These are phyloP conservation scores for Fusarium humuli DNA, from an alignment of 2,329 filamentous ascomycete genomes.

Conservation along the genomic window DNA sequence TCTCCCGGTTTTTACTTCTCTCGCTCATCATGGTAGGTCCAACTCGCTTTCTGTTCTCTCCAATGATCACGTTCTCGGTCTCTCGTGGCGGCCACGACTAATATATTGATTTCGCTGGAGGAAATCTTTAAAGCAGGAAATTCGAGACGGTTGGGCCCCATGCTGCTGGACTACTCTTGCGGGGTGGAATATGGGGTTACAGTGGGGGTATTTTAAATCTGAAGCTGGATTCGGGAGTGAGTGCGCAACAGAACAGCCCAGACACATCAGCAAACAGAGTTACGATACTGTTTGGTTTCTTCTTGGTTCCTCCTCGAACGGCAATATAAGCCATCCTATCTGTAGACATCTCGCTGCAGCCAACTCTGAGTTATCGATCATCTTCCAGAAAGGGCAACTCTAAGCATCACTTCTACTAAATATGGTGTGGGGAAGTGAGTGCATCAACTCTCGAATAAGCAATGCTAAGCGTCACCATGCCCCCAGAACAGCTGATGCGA, in stretches of 20 bases:
- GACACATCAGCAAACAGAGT: background rate
- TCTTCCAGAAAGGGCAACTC: conserved; percentile 11
- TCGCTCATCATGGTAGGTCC: background rate
- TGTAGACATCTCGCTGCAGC: background rate
- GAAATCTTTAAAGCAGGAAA: conserved; percentile 37
- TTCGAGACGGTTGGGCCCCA: conserved; percentile 26
- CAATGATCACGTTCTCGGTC: conserved; percentile 59
- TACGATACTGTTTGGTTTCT: background rate
- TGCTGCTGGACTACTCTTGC: background rate
- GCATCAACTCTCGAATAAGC: conserved; percentile 3
- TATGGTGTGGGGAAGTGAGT: background rate
- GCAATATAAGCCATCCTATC: background rate
- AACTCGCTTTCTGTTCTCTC: conserved; percentile 60
- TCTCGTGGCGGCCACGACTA: conserved; percentile 42
- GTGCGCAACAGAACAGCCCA: background rate
- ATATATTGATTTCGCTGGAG: conserved; percentile 2
- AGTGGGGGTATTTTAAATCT: background rate
- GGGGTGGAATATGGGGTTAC: background rate
- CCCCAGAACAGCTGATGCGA: conserved; percentile 28
- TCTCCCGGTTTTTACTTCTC: background rate
- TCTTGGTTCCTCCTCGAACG: background rate
- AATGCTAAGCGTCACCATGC: background rate
- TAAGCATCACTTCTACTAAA: conserved; percentile 4
- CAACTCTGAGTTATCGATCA: background rate
- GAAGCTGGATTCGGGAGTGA: background rate